These are phyloP conservation scores for Tarenaya hassleriana DNA, from an alignment of 345 rosid species.

Conservation along the genomic window DNA sequence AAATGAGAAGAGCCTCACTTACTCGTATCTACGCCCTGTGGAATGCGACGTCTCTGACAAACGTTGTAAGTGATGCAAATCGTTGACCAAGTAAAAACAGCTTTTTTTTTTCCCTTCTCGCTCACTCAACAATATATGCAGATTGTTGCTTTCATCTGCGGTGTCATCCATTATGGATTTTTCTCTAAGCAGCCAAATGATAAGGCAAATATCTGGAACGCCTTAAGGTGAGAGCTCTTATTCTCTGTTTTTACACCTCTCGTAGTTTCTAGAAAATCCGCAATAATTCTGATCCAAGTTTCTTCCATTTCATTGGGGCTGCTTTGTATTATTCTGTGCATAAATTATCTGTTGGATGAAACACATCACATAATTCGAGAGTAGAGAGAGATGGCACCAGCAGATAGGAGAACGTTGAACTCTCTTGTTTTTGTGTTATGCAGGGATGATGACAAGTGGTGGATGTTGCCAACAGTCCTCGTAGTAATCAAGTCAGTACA, in stretches of 20 bases:
- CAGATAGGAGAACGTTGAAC: too few relatives aligned
- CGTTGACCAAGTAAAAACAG: not conserved
- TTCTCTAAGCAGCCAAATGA: constrained; percentile 38
- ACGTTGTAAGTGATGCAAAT: constrained; percentile 56
- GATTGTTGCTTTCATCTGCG: constrained; percentile 83
- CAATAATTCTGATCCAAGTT: too few relatives aligned
- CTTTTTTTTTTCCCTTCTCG: constrained; percentile 2
- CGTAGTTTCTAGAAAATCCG: too few relatives aligned
- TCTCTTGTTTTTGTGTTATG: too few relatives aligned
- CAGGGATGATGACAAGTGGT: constrained; percentile 91
- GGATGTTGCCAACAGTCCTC: constrained; percentile 79
- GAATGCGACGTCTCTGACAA: constrained; percentile 83
- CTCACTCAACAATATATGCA: constrained; percentile 31
- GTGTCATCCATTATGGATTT: constrained; percentile 49
- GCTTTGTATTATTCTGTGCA: too few relatives aligned
- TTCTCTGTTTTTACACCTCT: not conserved
- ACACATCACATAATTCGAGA: too few relatives aligned
- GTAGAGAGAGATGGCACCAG: too few relatives aligned
- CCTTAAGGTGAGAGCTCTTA: constrained; percentile 38
- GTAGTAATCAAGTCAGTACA: constrained; percentile 61
- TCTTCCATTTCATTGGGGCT: too few relatives aligned
- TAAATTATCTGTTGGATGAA: too few relatives aligned
- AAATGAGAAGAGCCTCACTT: constrained; percentile 83
- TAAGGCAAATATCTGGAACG: constrained; percentile 43
- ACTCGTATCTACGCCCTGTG: constrained; percentile 85